Conservation (phyloP, 2,329 filamentous ascomycete species). For the Neonectria sp. region DNA sequence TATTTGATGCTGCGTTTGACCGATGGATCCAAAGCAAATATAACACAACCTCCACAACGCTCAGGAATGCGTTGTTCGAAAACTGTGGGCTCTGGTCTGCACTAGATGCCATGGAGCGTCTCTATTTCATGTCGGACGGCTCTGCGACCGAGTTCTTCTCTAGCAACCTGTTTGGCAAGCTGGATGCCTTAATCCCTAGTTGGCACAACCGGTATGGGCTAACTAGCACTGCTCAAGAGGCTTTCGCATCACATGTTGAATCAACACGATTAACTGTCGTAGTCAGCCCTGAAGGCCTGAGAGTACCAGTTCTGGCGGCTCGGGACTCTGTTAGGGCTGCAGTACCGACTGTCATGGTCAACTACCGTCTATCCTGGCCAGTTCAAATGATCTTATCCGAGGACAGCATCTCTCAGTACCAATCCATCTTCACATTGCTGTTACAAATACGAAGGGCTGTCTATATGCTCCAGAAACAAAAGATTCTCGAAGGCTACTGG, state of each 20-base stretch:
- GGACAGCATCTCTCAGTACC: slow-evolving; percentile 76
- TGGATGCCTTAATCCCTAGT: slow-evolving; percentile 71
- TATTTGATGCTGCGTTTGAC: slow-evolving; percentile 80
- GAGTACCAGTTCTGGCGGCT: slow-evolving; percentile 61
- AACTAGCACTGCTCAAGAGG: slow-evolving; percentile 82
- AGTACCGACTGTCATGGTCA: slow-evolving; percentile 75
- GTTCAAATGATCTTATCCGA: slow-evolving; percentile 81
- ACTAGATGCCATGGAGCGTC: slow-evolving; percentile 76
- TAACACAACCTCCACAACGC: slow-evolving; percentile 74
- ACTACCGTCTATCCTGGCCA: slow-evolving; percentile 78
- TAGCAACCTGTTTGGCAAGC: slow-evolving; percentile 79
- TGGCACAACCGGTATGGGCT: slow-evolving; percentile 90
- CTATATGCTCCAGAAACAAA: slow-evolving; percentile 73
- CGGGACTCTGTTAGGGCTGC: slow-evolving; percentile 70
- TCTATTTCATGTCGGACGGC: slow-evolving; percentile 86
- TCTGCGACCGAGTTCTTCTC: slow-evolving; percentile 76
- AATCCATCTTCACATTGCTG: slow-evolving; percentile 80
- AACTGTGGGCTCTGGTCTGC: slow-evolving; percentile 77
- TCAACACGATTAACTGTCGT: slow-evolving; percentile 74
- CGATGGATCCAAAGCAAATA: slow-evolving; percentile 85
- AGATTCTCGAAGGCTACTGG: slow-evolving; percentile 59
- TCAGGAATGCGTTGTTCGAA: slow-evolving; percentile 78
- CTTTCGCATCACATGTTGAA: slow-evolving; percentile 74
- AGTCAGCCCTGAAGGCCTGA: slow-evolving; percentile 59
- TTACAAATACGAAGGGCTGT: slow-evolving; percentile 83